Evolutionary conservation across 129 eudicot genomes (phyloP), one percentile per base, ranked within the genome.

Genomic region (Artemisia annua): DNA sequence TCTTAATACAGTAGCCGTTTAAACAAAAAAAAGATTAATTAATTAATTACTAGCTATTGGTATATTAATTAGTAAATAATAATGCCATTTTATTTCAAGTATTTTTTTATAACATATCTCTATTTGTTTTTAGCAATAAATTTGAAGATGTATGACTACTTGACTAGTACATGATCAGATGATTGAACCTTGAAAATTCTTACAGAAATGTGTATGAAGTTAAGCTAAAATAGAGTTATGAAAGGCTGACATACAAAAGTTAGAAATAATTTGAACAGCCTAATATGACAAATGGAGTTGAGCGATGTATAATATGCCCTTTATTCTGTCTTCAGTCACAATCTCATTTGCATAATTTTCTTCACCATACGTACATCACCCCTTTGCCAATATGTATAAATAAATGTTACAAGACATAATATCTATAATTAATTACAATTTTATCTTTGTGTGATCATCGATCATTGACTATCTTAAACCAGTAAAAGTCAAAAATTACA

Each of bases 301-400:
- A 32, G 20, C 19, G 13, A 5, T 2, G 51, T 22, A 24, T 50
- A n/a, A 4, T 43, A 66, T 39, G n/a, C 70, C 58, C 53, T 51
- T 50, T 69, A 51, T 60, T 49, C 32, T 68, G 53, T 24, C 82
- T 70, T 14, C 71, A 50, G 54, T 70, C 81, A 51, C 50, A 55
- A 77, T 78, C 76, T 50, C 39, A 70, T 44, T 43, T 70, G 77
- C 77, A 43, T 72, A 70, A 53, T 50, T 73, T 73, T 50, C 80
- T 73, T 69, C 78, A 72, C 30, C 58, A 79, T 58, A 76, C 58
- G 75, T 58, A 76, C 75, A 79, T 83, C 84, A 79, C 75, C 77
- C 48, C 14, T 16, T 63, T 50, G 54, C 43, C 22, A 70, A 70
- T 7, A 35, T 35, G 51, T 39, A 54, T 75, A 55, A 39, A 11